phyloP scores from a whole-genome alignment of 2,329 filamentous ascomycete species.

The Fusarium pseudoanthophilum region DNA sequence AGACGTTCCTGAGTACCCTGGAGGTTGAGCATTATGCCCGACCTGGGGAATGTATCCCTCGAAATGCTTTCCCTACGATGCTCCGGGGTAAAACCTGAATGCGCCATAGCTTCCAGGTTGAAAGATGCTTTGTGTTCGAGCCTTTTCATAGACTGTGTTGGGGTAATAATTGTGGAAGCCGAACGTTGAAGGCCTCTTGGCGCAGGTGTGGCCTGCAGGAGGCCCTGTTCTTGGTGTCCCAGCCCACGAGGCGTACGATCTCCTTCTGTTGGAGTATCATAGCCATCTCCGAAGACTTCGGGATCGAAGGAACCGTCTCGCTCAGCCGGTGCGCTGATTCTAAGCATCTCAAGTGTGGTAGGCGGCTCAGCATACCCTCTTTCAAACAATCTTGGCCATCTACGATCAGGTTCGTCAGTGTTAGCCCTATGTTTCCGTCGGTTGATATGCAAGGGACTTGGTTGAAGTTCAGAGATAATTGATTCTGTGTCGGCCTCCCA shows the following conservation, averaged over 20 bases:
- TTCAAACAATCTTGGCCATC: slow-evolving; percentile 31
- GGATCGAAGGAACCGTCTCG: not conserved
- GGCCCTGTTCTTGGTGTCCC: not conserved
- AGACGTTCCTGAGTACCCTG: slow-evolving; percentile 28
- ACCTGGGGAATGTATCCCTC: slow-evolving; percentile 7
- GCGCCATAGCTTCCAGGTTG: slow-evolving; percentile 18
- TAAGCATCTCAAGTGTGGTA: slow-evolving; percentile 7
- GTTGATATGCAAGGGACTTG: slow-evolving; percentile 41
- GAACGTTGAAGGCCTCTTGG: slow-evolving; percentile 19
- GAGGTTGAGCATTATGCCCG: slow-evolving; percentile 27
- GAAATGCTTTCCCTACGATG: slow-evolving; percentile 1
- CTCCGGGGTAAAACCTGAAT: slow-evolving; percentile 40
- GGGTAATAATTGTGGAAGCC: slow-evolving; percentile 34
- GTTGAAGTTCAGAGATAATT: slow-evolving; percentile 37
- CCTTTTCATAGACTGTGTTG: slow-evolving; percentile 27
- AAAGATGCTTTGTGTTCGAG: slow-evolving; percentile 26
- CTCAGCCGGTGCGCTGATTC: not conserved
- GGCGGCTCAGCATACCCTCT: slow-evolving; percentile 6
- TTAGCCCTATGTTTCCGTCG: slow-evolving; percentile 9
- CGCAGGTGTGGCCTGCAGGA: not conserved
- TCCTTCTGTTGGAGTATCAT: not conserved
- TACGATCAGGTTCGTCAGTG: slow-evolving; percentile 4
- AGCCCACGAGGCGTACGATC: slow-evolving; percentile 6
- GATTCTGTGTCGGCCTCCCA: slow-evolving; percentile 31
- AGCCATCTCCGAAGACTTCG: not conserved